Evolutionary conservation across 1,139 yeast species (phyloP), one percentile per base, ranked within the genome.

Genomic region (Blastobotrys illinoisensis): DNA sequence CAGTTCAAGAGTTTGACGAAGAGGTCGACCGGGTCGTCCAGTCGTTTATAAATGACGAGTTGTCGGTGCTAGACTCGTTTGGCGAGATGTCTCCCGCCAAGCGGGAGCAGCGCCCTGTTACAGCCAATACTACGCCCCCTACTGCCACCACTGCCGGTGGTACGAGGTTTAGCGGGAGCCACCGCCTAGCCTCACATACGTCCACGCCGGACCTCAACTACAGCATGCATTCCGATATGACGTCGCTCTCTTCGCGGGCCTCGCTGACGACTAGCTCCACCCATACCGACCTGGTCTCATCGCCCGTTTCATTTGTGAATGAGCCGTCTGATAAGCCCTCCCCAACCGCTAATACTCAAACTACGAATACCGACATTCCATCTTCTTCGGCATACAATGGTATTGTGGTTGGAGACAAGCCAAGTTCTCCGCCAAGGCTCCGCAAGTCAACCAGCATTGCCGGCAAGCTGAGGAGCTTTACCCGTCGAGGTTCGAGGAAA

Each of bases 1-100:
- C 40, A 32, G 40, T 16, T 11, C 40, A 32, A n/a, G 40, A 32
- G 16, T 32, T 13, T 16, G 23, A 44, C 49, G 14, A 60, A 36
- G 54, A 62, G 11, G 62, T 62, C 14, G 66, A 63, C 36, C 59
- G 61, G 46, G 62, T 61, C 26, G 62, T 63, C 46, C 58, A 58
- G 51, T 58, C 62, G 16, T 63, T 63, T 44, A 59, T 62, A 21
- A 58, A 56, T 21, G 58, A 60, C 40, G 66, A 63, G 46, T 59
- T 63, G 24, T 50, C 63, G n/a, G 50, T 60, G 26, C 55, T 63
- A 44, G 66, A 63, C 53, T 55, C 57, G 9, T 62, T 60, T 52
- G 66, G 66, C 21, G 51, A 26, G 28, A 28, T 49, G 43, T 52
- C 7, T 19, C 24, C 26, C 21, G n/a, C 36, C 43, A 49, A 43